Conservation (phyloP, 257 asterid genomes). For the Fraxinus americana region DNA sequence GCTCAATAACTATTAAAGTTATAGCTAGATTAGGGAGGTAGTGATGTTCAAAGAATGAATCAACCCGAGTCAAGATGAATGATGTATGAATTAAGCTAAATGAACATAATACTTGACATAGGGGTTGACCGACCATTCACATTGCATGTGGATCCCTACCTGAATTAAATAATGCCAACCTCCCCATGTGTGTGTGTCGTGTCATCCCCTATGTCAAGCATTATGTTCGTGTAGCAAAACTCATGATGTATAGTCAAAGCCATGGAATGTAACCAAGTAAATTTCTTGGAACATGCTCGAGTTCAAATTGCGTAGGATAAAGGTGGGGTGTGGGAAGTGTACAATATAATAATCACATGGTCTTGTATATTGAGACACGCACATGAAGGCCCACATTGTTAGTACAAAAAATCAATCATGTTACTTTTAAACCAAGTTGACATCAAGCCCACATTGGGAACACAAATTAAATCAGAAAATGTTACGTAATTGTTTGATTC, state of each 20-base stretch:
- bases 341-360: constrained; percentile 62
- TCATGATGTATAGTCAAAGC: not conserved
- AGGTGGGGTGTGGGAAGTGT: constrained; percentile 38
- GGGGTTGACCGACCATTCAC: no score
- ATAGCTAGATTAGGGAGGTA: not conserved
- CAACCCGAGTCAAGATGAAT: not conserved
- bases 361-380: constrained; percentile 57
- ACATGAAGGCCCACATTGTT: constrained; percentile 65
- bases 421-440: constrained; percentile 41
- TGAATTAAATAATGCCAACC: no score
- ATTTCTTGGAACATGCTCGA: not conserved
- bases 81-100: no score
- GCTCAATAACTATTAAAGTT: no score
- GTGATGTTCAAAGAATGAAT: no score
- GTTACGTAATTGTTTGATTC: no score
- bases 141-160: no score
- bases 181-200: no score
- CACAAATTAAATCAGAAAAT: not conserved
- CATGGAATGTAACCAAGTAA: not conserved
- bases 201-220: no score
- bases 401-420: constrained; percentile 45
- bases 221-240: no score
- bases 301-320: constrained; percentile 27
- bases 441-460: constrained; percentile 34
- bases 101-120: no score